A percentile compares a stretch with the other conserved stretches of the same genome.
Conservation (phyloP, 805 yeast species). For the Yarrowia deformans region DNA sequence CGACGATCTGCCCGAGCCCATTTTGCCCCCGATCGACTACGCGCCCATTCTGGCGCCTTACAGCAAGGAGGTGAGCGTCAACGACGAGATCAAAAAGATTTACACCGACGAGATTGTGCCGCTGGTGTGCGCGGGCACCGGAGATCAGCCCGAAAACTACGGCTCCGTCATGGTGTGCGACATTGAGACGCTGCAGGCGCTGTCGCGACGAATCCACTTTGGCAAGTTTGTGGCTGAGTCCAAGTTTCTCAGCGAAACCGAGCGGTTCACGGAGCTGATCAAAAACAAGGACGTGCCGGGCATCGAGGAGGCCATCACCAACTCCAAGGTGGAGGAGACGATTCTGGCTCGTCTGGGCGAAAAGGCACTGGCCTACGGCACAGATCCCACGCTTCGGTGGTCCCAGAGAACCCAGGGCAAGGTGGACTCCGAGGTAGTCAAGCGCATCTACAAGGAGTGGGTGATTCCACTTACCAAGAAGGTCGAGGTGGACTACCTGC, state of each 20-base stretch:
- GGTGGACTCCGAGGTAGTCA: slow-evolving; percentile 82
- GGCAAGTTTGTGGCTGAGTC: slow-evolving; percentile 98
- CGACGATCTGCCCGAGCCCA: slow-evolving; percentile 64
- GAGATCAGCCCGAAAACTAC: slow-evolving; percentile 82
- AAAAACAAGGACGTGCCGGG: slow-evolving; percentile 69
- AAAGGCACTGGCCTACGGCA: slow-evolving; percentile 87
- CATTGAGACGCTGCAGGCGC: slow-evolving; percentile 83
- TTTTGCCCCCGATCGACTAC: slow-evolving; percentile 79
- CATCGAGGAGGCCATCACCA: slow-evolving; percentile 82
- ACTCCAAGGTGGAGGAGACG: slow-evolving; percentile 82
- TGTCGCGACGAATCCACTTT: slow-evolving; percentile 92
- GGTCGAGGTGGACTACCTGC: slow-evolving; percentile 90
- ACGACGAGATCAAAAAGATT: slow-evolving; percentile 66
- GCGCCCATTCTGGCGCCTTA: slow-evolving; percentile 81
- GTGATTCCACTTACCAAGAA: slow-evolving; percentile 94
- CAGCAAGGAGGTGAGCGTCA: slow-evolving; percentile 77
- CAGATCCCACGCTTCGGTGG: slow-evolving; percentile 80
- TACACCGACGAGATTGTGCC: slow-evolving; percentile 83
- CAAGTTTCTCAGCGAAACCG: slow-evolving; percentile 75
- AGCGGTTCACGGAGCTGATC: slow-evolving; percentile 69
- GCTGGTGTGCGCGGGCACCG: slow-evolving; percentile 64
- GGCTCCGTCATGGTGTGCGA: slow-evolving; percentile 89
- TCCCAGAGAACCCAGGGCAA: slow-evolving; percentile 71
- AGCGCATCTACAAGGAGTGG: slow-evolving; percentile 81
- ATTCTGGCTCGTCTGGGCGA: slow-evolving; percentile 78